Evolutionary conservation across 352 stramenopile genomes (phyloP).

Genomic region (Globisporangium nagaii): DNA sequence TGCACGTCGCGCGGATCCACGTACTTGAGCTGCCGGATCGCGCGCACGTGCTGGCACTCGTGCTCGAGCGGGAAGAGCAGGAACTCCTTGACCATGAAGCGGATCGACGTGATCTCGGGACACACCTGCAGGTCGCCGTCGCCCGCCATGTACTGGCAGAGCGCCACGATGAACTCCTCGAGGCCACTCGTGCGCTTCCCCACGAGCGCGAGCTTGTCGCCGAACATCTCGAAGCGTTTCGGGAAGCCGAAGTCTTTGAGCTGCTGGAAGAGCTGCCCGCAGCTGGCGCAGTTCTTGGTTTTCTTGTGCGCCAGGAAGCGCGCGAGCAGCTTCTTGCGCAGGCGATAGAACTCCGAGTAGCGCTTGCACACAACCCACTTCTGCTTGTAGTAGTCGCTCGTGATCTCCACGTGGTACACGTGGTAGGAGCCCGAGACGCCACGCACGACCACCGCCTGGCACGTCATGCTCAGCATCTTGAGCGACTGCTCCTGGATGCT

Average conservation of each 20-base stretch:
- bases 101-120: constrained; percentile 51
- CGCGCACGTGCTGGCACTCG: constrained; percentile 74
- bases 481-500: constrained; percentile 77
- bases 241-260: constrained; percentile 75
- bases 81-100: constrained; percentile 81
- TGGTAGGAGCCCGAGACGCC: constrained; percentile 75
- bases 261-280: constrained; percentile 42
- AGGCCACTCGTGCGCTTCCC: constrained; percentile 52
- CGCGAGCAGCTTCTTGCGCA: constrained; percentile 68
- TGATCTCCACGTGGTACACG: constrained; percentile 84
- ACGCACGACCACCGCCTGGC: constrained; percentile 70
- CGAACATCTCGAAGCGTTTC: constrained; percentile 67
- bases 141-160: constrained; percentile 66
- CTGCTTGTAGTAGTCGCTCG: constrained; percentile 86
- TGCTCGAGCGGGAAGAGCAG: constrained; percentile 79
- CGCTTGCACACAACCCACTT: constrained; percentile 87
- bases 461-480: constrained; percentile 64
- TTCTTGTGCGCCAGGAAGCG: constrained; percentile 60
- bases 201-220: constrained; percentile 59
- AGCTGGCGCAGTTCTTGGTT: constrained; percentile 38
- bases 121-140: constrained; percentile 47
- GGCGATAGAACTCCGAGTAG: constrained; percentile 81
- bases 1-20: constrained; percentile 76
- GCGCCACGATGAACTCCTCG: constrained; percentile 72
- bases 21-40: constrained; percentile 81